A percentile compares a stretch with the other conserved stretches of the same genome.
Evolutionary conservation across 164 flowering plant species (phyloP).

Genomic region (Stephania yunnanensis): DNA sequence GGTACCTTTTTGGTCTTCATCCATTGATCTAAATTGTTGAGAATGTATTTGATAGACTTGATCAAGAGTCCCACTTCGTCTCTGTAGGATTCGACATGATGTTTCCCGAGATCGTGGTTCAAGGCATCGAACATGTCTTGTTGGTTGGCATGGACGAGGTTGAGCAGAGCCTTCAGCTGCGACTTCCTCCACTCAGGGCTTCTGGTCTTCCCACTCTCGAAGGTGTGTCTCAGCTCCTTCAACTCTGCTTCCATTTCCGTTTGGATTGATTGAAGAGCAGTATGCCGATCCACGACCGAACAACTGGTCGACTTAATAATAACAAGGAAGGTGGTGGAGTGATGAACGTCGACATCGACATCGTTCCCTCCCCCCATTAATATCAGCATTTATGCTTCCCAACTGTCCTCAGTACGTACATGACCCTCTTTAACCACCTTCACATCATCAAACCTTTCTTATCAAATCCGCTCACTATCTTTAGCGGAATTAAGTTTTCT

Average conservation of each 20-base stretch:
- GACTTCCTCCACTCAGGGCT: slow-evolving; percentile 53
- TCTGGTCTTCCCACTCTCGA: slow-evolving; percentile 49
- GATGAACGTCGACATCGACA: neutral
- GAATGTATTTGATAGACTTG: slow-evolving; percentile 37
- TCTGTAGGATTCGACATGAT: slow-evolving; percentile 54
- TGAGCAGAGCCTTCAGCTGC: slow-evolving; percentile 50
- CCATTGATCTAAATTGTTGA: slow-evolving; percentile 52
- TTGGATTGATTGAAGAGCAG: too few relatives aligned
- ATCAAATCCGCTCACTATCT: too few relatives aligned
- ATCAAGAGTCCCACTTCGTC: slow-evolving; percentile 67
- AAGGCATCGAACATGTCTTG: slow-evolving; percentile 43
- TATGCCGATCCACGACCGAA: too few relatives aligned
- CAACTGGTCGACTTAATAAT: neutral
- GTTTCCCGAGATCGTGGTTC: slow-evolving; percentile 66
- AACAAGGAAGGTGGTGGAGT: neutral
- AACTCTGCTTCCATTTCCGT: slow-evolving; percentile 25
- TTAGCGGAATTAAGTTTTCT: too few relatives aligned
- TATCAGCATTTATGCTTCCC: neutral
- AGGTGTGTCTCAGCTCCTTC: slow-evolving; percentile 44
- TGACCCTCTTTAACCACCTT: too few relatives aligned
- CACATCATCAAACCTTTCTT: too few relatives aligned
- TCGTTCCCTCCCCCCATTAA: neutral
- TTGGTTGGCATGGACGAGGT: slow-evolving; percentile 52
- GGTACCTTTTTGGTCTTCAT: slow-evolving; percentile 59
- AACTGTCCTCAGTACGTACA: neutral